phyloP scores from a whole-genome alignment of 352 stramenopile genomes.

The Pythium guiyangense region DNA sequence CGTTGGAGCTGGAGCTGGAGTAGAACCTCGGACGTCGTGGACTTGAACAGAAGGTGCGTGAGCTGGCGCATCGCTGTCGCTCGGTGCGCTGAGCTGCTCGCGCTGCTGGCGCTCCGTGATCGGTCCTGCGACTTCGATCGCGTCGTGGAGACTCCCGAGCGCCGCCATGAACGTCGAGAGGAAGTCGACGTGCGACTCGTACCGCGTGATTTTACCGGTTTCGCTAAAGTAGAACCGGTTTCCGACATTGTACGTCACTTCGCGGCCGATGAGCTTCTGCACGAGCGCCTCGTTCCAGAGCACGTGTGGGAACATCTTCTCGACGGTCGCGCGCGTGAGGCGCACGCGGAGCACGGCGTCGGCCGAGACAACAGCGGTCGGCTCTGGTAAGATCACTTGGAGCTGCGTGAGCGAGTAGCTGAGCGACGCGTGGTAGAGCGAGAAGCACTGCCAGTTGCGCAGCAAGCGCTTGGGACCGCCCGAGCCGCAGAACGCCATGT shows the following conservation, averaged over 20 bases:
- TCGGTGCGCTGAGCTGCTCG: neutral
- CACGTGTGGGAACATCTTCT: conserved; percentile 33
- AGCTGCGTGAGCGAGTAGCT: conserved; percentile 16
- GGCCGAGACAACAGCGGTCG: conserved; percentile 16
- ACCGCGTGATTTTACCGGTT: conserved; percentile 8
- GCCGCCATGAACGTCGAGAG: conserved; percentile 10
- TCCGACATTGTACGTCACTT: conserved; percentile 9
- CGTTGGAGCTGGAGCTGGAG: no score
- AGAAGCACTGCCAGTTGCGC: conserved; percentile 12
- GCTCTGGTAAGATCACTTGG: conserved; percentile 11
- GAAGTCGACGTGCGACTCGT: conserved; percentile 15
- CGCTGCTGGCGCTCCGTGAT: conserved; percentile 5
- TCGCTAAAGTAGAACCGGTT: conserved; percentile 18
- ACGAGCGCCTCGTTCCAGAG: conserved; percentile 18
- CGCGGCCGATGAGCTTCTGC: conserved; percentile 16
- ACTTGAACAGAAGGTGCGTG: no score
- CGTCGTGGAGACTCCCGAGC: conserved; percentile 16
- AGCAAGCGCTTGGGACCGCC: conserved; percentile 8
- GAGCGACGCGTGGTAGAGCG: conserved; percentile 14
- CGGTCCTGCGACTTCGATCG: conserved; percentile 5
- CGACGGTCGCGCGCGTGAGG: conserved; percentile 24
- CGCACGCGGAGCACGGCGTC: conserved; percentile 17
- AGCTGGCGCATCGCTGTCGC: no score
- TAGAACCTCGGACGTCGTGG: no score
- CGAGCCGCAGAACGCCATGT: conserved; percentile 13